phyloP scores from a whole-genome alignment of 202 grass and related monocot genomes.

The Musa balbisiana region DNA sequence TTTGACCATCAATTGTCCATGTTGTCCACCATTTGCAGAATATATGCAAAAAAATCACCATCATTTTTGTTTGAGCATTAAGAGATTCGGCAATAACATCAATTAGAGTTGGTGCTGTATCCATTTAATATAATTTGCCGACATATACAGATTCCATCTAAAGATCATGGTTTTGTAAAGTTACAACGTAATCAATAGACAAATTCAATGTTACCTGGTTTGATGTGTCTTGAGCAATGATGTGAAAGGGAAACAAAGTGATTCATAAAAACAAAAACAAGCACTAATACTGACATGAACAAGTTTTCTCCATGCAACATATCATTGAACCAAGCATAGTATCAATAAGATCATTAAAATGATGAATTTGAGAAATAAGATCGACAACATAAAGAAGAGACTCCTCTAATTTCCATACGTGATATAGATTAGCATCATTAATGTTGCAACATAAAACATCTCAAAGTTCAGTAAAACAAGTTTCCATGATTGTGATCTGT shows the following conservation, averaged over 20 bases:
- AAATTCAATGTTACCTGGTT: background rate
- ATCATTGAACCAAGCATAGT: no score
- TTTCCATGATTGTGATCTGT: no score
- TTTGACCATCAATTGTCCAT: no score
- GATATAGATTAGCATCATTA: background rate
- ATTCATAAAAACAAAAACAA: background rate
- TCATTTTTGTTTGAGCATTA: no score
- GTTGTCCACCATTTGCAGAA: no score
- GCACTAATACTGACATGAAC: background rate
- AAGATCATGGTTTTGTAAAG: background rate
- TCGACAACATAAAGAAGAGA: background rate
- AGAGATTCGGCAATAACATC: no score
- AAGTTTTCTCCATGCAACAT: background rate
- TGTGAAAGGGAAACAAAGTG: background rate
- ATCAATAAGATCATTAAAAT: background rate
- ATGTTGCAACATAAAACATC: background rate
- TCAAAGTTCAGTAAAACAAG: no score
- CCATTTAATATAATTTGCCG: background rate
- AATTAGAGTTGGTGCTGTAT: background rate
- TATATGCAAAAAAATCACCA: background rate
- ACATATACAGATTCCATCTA: background rate
- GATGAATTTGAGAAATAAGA: background rate
- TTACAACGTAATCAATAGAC: background rate
- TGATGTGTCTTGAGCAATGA: slow-evolving; percentile 1
- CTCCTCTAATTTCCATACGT: background rate